Evolutionary conservation across 2,329 filamentous ascomycete genomes (phyloP), one percentile per base, ranked within the genome.

Genomic region (Biscogniauxia sp.): DNA sequence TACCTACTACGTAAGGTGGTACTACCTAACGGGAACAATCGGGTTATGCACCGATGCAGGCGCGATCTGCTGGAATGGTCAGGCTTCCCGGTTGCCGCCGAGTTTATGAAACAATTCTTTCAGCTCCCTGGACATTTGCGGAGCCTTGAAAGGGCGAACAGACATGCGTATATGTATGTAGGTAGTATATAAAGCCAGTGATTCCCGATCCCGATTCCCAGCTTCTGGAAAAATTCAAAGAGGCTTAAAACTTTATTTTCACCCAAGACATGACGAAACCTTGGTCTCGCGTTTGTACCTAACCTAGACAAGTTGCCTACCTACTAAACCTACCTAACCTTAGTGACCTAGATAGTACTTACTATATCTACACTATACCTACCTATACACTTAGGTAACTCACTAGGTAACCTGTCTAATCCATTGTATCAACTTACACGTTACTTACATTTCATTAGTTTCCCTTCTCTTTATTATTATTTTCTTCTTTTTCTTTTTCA

Each of bases 51-150:
- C 26, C n/a, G 52, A 45, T 45, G 13, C 17, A n/a, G 50, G 19
- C 23, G 20, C 19, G 50, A 51, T 20, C 50, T 51, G 50, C 50
- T 51, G 3, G 45, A 53, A 45, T 17, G 54, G 54, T 51, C 26
- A 20, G 17, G 53, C 51, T 56, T 49, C 56, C 54, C 37, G 57
- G 37, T 28, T 51, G 53, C 23, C 20, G 51, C 55, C 53, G 57
- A 51, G 52, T 53, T 57, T 52, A 55, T 57, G 50, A 55, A 55
- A 57, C 57, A 23, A 56, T 56, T 58, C 25, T 37, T 32, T 32
- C 28, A 32, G 28, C 28, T 50, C 26, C 32, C 50, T 51, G 17
- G 50, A 51, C 19, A 25, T 23, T 13, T 20, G 17, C 50, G 20
- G 50, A 51, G 5, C 19, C 50, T 25, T 51, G 19, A 51, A 50